Evolutionary conservation across 2,329 filamentous ascomycete genomes (phyloP).

Genomic region (Trichophyton schoenleinii): DNA sequence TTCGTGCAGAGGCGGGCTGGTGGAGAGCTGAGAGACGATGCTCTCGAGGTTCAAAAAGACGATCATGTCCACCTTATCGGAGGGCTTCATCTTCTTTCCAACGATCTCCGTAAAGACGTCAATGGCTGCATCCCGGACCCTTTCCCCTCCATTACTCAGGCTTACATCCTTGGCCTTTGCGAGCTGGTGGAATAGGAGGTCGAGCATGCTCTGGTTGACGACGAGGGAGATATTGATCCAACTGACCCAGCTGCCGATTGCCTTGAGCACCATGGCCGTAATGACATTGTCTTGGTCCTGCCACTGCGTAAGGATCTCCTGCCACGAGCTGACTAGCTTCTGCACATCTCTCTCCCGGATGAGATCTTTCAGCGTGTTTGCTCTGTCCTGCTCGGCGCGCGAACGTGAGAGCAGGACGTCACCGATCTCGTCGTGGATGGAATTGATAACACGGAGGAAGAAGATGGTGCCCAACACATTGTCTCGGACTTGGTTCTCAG

Average conservation of each 20-base stretch:
- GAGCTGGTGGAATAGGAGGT: slow-evolving; percentile 71
- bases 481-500: slow-evolving; percentile 46
- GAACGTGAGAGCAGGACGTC: slow-evolving; percentile 76
- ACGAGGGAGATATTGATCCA: slow-evolving; percentile 96
- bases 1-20: slow-evolving; percentile 67
- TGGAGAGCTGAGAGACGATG: slow-evolving; percentile 74
- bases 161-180: slow-evolving; percentile 54
- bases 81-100: slow-evolving; percentile 91
- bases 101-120: slow-evolving; percentile 93
- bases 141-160: slow-evolving; percentile 59
- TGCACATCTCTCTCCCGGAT: slow-evolving; percentile 75
- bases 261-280: slow-evolving; percentile 76
- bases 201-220: slow-evolving; percentile 79
- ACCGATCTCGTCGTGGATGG: slow-evolving; percentile 93
- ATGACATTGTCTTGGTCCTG: slow-evolving; percentile 56
- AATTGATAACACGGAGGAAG: slow-evolving; percentile 76
- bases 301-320: slow-evolving; percentile 74
- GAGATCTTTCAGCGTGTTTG: slow-evolving; percentile 81
- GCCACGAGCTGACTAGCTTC: slow-evolving; percentile 82
- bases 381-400: slow-evolving; percentile 66
- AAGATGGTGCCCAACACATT: slow-evolving; percentile 68
- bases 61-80: slow-evolving; percentile 90
- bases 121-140: slow-evolving; percentile 78
- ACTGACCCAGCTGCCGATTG: slow-evolving; percentile 94
- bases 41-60: slow-evolving; percentile 74